Evolutionary conservation across 345 rosid genomes (phyloP), one percentile per base, ranked within the genome.

Genomic region (Pistacia atlantica): DNA sequence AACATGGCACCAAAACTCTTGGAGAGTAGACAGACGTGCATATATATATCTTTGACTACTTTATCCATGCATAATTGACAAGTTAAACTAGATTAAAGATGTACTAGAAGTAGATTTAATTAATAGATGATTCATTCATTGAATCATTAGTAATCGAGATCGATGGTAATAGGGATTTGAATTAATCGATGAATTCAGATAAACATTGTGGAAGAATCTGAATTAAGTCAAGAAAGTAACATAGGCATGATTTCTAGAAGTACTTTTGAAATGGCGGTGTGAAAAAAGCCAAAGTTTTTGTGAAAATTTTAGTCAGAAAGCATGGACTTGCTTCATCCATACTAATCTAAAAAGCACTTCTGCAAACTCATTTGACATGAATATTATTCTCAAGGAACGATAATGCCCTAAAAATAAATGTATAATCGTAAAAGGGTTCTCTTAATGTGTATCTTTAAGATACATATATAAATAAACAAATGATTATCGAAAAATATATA

Each of bases 251-350:
- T 74, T 2, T 80, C 75, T 74, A 11, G 9, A 67, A n/a, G 69
- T 71, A 70, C 73, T 48, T 74, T 80, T 66, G 60, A 71, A 54
- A 74, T 80, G 74, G 22, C 71, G 79, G 83, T 79, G 79, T 10
- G 37, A 33, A 70, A 70, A 70, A 74, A 74, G 76, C n/a, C 28
- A 56, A 16, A 67, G 17, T 35, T 37, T 46, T 64, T 11, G 33
- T 20, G 18, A 51, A 35, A 52, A 51, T 16, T 9, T 49, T 31
- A 61, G 17, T 17, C 67, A 45, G 75, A 45, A 56, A 72, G 4
- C 57, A 16, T 16, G 52, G 62, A 72, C 22, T 71, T n/a, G 55
- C 22, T 48, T 11, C 49, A 48, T n/a, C 67, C 48, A 72, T 72
- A 7, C 48, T 51, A 58, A 52, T 71, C 48, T 56, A 25, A 25